Evolutionary conservation across 176 grass and related monocot species (phyloP), one percentile per base, ranked within the genome.

Genomic region (Oryza glumipatula): DNA sequence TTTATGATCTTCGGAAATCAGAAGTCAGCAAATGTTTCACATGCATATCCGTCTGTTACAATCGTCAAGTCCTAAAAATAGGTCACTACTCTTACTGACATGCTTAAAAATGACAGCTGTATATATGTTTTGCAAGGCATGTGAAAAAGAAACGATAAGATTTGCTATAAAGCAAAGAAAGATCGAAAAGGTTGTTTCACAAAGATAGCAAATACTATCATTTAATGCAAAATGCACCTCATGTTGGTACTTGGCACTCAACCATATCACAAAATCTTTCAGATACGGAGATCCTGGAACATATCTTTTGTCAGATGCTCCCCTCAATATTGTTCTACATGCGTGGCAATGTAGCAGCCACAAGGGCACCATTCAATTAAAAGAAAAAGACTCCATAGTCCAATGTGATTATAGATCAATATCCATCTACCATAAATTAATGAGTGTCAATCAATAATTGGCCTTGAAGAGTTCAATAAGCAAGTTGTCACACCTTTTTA

Each of bases 341-440:
- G 43, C 0, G 30, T 71, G 26, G 66, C 49, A 70, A 69, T 43
- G 30, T 39, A 70, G 45, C 69, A 75, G 36, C 67, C 36, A 79
- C 74, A 83, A 73, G 24, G 4, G 46, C 19, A 66, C 12, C 63
- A 68, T 78, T 22, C 56, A 75, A 32, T 1, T 35, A 76, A 74
- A 12, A 76, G 12, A 63, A 19, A 69, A 16, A 60, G 8, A 48
- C 46, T 48, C 11, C 46, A 81, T 47, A 14, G 76, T 39, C 60
- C 11, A 69, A 7, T 58, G 71, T 21, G 78, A 82, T 48, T 75
- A 69, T 46, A 39, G 33, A 89, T 85, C 70, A 83, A 67, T 48
- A 90, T 78, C 84, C 58, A 74, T 14, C 32, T 64, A 11, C n/a
- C 46, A 68, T 74, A 86, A 38, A 82, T 66, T 85, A 77, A 67